Evolutionary conservation across 257 asterid species (phyloP).

Genomic region (Solanum corneliomulleri): DNA sequence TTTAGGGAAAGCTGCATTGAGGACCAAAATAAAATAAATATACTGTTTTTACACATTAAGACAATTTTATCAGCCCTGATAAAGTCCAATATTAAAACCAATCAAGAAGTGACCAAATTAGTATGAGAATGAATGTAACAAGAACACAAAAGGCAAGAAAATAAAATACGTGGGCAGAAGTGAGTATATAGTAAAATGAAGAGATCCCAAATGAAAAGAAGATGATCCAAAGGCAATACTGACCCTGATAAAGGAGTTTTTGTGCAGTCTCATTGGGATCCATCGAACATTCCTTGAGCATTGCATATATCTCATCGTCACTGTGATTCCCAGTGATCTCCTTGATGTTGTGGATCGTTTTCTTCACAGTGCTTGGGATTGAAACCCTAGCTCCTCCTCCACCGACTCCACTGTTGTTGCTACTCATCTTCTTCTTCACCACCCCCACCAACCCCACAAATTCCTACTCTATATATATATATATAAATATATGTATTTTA

Average conservation of each 20-base stretch:
- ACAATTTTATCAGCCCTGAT: neutral
- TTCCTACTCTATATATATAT: neutral
- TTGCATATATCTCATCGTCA: conserved; percentile 88
- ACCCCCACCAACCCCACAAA: conserved; percentile 14
- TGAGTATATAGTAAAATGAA: neutral
- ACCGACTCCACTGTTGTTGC: conserved; percentile 19
- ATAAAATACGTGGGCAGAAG: neutral
- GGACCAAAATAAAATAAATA: neutral
- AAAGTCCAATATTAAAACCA: neutral
- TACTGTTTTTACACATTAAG: neutral
- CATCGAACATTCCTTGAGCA: conserved; percentile 86
- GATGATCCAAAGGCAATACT: conserved; percentile 8
- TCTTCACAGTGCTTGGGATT: conserved; percentile 61
- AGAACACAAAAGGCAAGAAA: neutral
- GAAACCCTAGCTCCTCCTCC: conserved; percentile 45
- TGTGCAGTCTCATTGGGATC: conserved; percentile 92
- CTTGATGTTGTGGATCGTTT: conserved; percentile 70
- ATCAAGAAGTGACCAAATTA: neutral
- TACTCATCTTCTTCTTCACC: conserved; percentile 47
- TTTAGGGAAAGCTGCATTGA: neutral
- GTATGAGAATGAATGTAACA: neutral
- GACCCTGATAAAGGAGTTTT: conserved; percentile 84
- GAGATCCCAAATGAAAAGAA: conserved; percentile 23
- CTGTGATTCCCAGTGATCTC: conserved; percentile 86
- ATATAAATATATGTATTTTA: neutral